phyloP scores from a whole-genome alignment of 495 filamentous ascomycete genomes.

The Aspergillus coremiiformis region DNA sequence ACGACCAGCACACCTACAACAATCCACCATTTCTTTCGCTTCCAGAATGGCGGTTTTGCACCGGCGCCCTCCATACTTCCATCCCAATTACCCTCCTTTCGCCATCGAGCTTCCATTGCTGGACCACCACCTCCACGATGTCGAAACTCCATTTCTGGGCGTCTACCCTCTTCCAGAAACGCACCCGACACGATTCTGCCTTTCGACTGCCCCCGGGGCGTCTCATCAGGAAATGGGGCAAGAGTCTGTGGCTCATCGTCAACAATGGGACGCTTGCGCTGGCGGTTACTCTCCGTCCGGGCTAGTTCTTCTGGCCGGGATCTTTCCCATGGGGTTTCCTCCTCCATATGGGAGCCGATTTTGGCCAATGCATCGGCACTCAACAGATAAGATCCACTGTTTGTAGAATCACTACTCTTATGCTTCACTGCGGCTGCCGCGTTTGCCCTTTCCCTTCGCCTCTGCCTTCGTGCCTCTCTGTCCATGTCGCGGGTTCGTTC shows the following conservation, averaged over 20 bases:
- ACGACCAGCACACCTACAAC: constrained; percentile 43
- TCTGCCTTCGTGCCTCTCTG: neutral
- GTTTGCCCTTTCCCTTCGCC: constrained; percentile 17
- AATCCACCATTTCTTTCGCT: constrained; percentile 29
- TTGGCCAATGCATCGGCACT: constrained; percentile 52
- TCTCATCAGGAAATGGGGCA: constrained; percentile 20
- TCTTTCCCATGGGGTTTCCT: constrained; percentile 17
- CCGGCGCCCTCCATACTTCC: constrained; percentile 18
- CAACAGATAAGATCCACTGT: constrained; percentile 33
- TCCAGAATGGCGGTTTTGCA: constrained; percentile 23
- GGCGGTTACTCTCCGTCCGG: constrained; percentile 30
- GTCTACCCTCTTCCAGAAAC: constrained; percentile 56
- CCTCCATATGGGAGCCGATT: constrained; percentile 50
- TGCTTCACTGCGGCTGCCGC: constrained; percentile 26
- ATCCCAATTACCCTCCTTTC: constrained; percentile 30
- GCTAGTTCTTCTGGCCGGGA: constrained; percentile 27
- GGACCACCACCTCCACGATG: constrained; percentile 32
- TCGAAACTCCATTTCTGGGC: constrained; percentile 31
- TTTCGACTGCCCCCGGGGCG: constrained; percentile 38
- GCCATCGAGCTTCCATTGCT: constrained; percentile 22
- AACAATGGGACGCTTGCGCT: constrained; percentile 25
- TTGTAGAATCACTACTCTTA: constrained; percentile 34
- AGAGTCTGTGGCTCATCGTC: constrained; percentile 22
- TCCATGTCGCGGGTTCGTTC: constrained; percentile 12
- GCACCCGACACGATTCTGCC: constrained; percentile 61